phyloP scores from a whole-genome alignment of 164 flowering plant genomes.

The Aristolochia fimbriata region DNA sequence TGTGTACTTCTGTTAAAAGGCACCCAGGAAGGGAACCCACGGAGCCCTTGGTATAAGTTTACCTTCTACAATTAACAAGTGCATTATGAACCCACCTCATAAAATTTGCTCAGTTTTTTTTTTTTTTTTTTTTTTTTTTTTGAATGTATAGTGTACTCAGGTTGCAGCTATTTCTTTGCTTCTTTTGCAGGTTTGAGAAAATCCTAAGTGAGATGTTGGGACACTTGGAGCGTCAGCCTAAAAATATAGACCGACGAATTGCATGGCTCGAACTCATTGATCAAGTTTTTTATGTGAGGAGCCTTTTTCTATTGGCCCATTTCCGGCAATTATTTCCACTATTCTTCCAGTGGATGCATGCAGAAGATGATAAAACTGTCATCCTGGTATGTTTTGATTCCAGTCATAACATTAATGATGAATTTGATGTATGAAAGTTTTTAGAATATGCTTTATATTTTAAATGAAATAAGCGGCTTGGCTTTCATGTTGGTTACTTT shows the following conservation, averaged over 20 bases:
- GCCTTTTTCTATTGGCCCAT: constrained; percentile 73
- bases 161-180: background rate
- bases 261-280: constrained; percentile 75
- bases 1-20: constrained; percentile 55
- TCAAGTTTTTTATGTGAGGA: constrained; percentile 51
- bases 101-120: background rate
- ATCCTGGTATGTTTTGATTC: constrained; percentile 35
- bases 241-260: constrained; percentile 53
- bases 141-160: background rate
- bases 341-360: constrained; percentile 87
- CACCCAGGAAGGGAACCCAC: constrained; percentile 58
- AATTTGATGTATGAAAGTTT: background rate
- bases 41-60: constrained; percentile 61
- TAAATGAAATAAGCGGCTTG: too few relatives aligned
- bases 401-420: background rate
- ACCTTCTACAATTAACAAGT: background rate
- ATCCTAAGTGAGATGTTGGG: constrained; percentile 78
- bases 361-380: constrained; percentile 82
- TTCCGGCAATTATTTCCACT: constrained; percentile 83
- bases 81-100: background rate
- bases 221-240: constrained; percentile 91
- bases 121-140: too few relatives aligned
- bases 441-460: background rate
- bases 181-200: constrained; percentile 59
- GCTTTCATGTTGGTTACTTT: too few relatives aligned